phyloP scores from a whole-genome alignment of 805 yeast species.

The Middelhovenomyces tepae region DNA sequence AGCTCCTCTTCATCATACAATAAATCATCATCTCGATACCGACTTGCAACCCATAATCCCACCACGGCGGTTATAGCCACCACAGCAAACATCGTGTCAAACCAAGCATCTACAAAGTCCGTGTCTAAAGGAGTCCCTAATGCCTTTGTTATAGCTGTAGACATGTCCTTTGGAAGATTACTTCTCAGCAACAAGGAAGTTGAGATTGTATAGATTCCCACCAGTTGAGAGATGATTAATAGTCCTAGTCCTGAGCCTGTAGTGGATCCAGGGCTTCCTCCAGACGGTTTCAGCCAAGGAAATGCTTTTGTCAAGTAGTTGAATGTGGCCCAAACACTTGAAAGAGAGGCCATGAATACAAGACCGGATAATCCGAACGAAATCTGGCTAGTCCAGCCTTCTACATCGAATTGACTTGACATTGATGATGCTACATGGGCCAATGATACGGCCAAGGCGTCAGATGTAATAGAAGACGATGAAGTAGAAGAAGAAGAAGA shows the following conservation, averaged over 20 bases:
- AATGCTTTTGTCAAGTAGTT: slow-evolving; percentile 24
- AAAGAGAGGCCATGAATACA: slow-evolving; percentile 28
- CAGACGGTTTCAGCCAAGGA: slow-evolving; percentile 21
- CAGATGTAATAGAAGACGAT: slow-evolving; percentile 10
- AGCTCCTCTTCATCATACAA: slow-evolving; percentile 17
- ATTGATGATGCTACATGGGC: slow-evolving; percentile 16
- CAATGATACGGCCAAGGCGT: slow-evolving; percentile 20
- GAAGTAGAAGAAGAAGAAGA: not conserved
- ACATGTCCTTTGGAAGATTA: slow-evolving; percentile 31
- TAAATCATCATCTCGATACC: slow-evolving; percentile 4
- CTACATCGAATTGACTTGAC: slow-evolving; percentile 20
- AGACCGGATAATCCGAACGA: slow-evolving; percentile 33
- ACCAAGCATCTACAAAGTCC: slow-evolving; percentile 30
- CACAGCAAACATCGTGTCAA: slow-evolving; percentile 28
- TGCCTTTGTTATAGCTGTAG: slow-evolving; percentile 32
- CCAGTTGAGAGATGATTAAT: slow-evolving; percentile 28
- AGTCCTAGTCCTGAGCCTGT: slow-evolving; percentile 8
- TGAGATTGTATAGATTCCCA: slow-evolving; percentile 32
- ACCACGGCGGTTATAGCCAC: slow-evolving; percentile 24
- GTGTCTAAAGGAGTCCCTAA: slow-evolving; percentile 33
- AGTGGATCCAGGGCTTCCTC: slow-evolving; percentile 2
- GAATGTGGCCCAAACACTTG: slow-evolving; percentile 29
- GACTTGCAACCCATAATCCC: slow-evolving; percentile 18
- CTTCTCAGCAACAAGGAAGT: slow-evolving; percentile 33
- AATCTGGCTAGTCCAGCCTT: slow-evolving; percentile 31